Percentiles rank a stretch among this genome's conserved stretches.
phyloP scores from a whole-genome alignment of 176 grass and related monocot genomes.

The Poa pratensis region DNA sequence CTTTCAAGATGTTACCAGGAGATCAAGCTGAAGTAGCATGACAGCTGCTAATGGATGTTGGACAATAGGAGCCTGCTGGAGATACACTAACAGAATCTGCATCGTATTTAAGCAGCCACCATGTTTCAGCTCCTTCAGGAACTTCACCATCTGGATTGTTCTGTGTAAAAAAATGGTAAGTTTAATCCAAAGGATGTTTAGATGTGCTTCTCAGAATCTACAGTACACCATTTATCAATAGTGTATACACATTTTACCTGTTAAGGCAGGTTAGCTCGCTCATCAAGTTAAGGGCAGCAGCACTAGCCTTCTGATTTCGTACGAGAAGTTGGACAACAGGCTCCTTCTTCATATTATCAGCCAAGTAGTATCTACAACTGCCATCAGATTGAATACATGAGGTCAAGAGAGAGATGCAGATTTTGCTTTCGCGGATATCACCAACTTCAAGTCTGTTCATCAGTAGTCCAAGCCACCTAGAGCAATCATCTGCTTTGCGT shows the following conservation, averaged over 20 bases:
- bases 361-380: slow-evolving; percentile 76
- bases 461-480: slow-evolving; percentile 87
- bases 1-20: slow-evolving; percentile 69
- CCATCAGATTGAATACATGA: slow-evolving; percentile 88
- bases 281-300: slow-evolving; percentile 73
- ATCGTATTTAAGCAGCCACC: slow-evolving; percentile 79
- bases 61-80: slow-evolving; percentile 78
- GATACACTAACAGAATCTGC: slow-evolving; percentile 93
- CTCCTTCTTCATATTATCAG: slow-evolving; percentile 82
- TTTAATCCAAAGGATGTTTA: slow-evolving; percentile 25
- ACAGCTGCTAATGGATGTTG: slow-evolving; percentile 85
- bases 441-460: slow-evolving; percentile 68
- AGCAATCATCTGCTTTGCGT: slow-evolving; percentile 88
- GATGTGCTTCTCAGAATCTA: slow-evolving; percentile 16
- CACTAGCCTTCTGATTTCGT: slow-evolving; percentile 70
- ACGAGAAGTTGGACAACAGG: slow-evolving; percentile 73
- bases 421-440: slow-evolving; percentile 65
- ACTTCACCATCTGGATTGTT: slow-evolving; percentile 68
- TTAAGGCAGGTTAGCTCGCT: slow-evolving; percentile 86
- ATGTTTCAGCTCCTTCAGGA: slow-evolving; percentile 80
- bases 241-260: slow-evolving; percentile 57
- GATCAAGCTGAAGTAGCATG: slow-evolving; percentile 85
- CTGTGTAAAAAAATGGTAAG: slow-evolving; percentile 52
- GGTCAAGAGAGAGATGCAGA: slow-evolving; percentile 70
- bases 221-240: slow-evolving; percentile 7